These are phyloP conservation scores for Neckera pumila DNA, from an alignment of 225 moss, liverwort and hornwort genomes.

Conservation along the genomic window DNA sequence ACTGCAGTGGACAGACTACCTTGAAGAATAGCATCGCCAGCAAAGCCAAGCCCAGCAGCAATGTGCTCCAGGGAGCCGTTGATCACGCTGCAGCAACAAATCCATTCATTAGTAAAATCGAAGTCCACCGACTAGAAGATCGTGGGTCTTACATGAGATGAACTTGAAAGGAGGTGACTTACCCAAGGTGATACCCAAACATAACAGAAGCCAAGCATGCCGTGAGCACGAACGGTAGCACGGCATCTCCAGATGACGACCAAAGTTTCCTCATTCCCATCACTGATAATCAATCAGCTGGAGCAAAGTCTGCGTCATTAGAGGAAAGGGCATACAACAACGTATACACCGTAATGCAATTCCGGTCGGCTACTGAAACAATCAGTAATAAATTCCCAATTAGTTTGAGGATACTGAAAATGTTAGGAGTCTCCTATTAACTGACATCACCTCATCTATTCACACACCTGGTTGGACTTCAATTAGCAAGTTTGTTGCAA, in stretches of 20 bases:
- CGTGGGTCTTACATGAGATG: neutral
- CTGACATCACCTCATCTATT: neutral
- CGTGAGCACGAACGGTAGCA: constrained; percentile 41
- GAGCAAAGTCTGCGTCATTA: neutral
- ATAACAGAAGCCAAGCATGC: constrained; percentile 36
- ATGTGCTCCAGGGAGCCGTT: constrained; percentile 34
- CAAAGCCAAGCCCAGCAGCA: constrained; percentile 31
- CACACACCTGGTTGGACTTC: neutral
- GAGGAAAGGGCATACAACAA: neutral
- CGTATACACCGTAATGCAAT: neutral
- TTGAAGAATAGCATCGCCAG: constrained; percentile 29
- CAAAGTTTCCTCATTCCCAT: constrained; percentile 18
- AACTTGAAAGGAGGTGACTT: neutral
- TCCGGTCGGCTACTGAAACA: neutral
- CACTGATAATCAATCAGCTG: neutral
- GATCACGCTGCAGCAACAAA: constrained; percentile 28
- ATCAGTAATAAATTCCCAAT: neutral
- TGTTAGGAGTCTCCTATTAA: neutral
- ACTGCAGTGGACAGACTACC: neutral
- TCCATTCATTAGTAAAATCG: neutral
- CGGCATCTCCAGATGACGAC: constrained; percentile 20
- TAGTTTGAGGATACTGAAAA: neutral
- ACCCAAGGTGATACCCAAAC: constrained; percentile 53
- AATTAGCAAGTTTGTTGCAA: neutral
- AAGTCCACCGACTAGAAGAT: neutral